Base-by-base conservation (phyloP, 2,329 filamentous ascomycete species). In the Nemania serpens region DNA sequence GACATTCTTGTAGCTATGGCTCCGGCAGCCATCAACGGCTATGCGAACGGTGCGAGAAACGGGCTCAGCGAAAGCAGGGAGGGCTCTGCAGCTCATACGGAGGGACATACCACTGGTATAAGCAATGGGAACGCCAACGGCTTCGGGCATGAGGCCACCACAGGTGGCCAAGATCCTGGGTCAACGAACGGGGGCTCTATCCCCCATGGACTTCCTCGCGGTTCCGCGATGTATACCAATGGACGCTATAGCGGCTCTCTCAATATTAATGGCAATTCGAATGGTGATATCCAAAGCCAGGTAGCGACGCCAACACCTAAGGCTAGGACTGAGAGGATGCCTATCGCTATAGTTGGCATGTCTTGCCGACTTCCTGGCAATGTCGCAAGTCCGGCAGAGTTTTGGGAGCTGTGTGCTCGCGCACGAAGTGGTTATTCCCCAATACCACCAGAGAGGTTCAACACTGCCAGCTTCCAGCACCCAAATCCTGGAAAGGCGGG, bases 401-500 rank as follows among this genome's bases (percentile, higher is more conserved):
- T 78, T 45, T 77, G 75, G 75, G 73, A 76, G 64, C 60, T 78
- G 13, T 73, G 70, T 56, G 73, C 73, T n/a, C 68, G 74, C 46
- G 73, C 74, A 51, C 70, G 74, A 48, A 75, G 71, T 56, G 75
- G 74, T 6, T 75, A 74, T 68, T 74, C 75, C 11, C 66, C 72
- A 11, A 74, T 74, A 49, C 72, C 72, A 50, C 62, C 79, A 64
- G 75, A 78, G 50, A 74, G 84, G 42, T 85, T 84, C 73, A 77
- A 79, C 61, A 77, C 71, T 48, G 60, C 74, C 61, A 63, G 64
- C 54, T 67, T 72, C 69, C 60, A 72, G 64, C 61, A 75, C 69
- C 72, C 73, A 58, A 73, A 73, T 70, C 59, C 74, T 72, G 58
- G 75, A 67, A 73, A 73, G 52, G 70, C 36, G 75, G 76, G 73